Conservation (phyloP, 768 basidiomycete species). For the Lactarius indigo region DNA sequence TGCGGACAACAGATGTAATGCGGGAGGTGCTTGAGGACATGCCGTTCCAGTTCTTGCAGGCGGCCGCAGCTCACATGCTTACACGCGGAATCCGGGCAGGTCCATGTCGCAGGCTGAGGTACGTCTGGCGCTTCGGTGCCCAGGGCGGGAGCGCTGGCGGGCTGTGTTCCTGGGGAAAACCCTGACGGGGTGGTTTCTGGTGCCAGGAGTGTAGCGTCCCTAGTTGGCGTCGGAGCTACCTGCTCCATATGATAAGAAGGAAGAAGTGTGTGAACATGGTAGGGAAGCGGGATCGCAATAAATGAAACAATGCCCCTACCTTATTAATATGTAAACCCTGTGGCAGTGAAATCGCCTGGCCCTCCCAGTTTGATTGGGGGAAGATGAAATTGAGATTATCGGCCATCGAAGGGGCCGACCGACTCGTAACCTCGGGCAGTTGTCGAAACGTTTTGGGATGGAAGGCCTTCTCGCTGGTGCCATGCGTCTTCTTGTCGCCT, state of each 20-base stretch:
- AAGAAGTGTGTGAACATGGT: background rate
- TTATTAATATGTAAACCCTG: background rate
- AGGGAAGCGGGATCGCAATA: background rate
- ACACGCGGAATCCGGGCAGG: constrained; percentile 3
- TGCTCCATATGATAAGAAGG: background rate
- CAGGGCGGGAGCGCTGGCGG: background rate
- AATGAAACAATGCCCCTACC: background rate
- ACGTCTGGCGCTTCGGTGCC: background rate
- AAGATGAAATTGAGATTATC: background rate
- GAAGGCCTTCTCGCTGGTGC: background rate
- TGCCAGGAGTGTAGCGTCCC: background rate
- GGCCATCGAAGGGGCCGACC: background rate
- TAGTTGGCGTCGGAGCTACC: background rate
- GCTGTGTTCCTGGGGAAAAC: background rate
- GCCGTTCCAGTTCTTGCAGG: background rate
- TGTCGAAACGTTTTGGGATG: background rate
- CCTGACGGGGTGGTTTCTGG: background rate
- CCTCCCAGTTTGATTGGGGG: background rate
- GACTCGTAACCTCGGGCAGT: background rate
- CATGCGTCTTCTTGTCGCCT: background rate
- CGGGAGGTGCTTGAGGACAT: background rate
- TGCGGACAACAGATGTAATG: background rate
- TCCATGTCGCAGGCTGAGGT: background rate
- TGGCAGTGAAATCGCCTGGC: background rate
- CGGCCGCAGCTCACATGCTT: background rate